Base-by-base conservation (phyloP, 306 rosid genomes). In the Geum urbanum region DNA sequence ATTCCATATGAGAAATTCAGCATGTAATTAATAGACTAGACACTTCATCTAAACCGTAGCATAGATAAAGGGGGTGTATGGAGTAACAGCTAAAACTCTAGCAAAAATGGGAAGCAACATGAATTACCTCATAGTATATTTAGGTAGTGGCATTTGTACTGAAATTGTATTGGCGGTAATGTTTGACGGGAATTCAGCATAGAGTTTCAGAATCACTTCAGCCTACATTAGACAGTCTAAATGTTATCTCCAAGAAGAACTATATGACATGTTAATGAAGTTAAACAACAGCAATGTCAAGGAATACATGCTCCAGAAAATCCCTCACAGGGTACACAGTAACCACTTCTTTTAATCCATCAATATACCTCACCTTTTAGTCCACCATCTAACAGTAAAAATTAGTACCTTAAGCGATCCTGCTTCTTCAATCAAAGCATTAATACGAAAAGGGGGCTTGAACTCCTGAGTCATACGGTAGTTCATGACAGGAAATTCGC, bases 401-500 rank as follows among this genome's bases (percentile, higher is more conserved):
- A 62, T 53, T n/a, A 52, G 63, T 37, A 88, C 97, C 92, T 88
- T 91, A 35, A 66, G 88, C 44, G 76, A 37, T 62, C 95, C 97
- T 45, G 86, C 77, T 82, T 88, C 95, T 85, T 91, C 97, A 18
- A 90, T 78, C 78, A 90, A 77, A 71, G 89, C 72, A 82, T 86
- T 90, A 47, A 90, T 83, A 74, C 85, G 90, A 72, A 90, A 90
- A 74, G 95, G 97, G 79, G 97, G 87, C 81, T 75, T 88, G 72
- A 88, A 90, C 75, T 84, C 92, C 77, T 90, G 97, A 72, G 90
- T 90, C 90, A 90, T 78, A 40, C 95, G 95, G 79, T 86, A 90
- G 74, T 88, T 90, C 97, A 90, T 90, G 76, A 88, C 95, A 1
- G 95, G 91, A 80, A 90, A 90, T 70, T 90, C 97, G 37, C 97